Base-by-base conservation (phyloP, 805 yeast genomes). In the Osmozyma mogii region DNA sequence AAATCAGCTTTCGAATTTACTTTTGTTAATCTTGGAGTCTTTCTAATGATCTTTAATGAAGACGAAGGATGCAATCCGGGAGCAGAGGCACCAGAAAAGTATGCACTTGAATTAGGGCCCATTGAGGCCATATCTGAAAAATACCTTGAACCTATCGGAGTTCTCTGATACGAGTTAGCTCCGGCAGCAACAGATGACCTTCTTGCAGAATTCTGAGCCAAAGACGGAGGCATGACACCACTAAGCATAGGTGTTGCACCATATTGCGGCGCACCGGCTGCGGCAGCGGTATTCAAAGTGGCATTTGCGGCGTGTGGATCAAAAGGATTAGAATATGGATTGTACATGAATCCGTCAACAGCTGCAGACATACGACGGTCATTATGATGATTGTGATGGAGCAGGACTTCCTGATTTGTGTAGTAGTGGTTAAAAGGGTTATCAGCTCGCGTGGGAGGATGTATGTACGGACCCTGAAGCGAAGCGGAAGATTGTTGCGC, bases 1-100 rank as follows among this genome's bases (percentile, higher is more conserved):
- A 82, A 54, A 31, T 81, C 85, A n/a, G 56, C 36, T 29, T 53
- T 58, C 27, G 56, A 50, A 20, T 49, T 49, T 11, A 78, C 52
- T 32, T 54, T 61, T 13, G 51, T 46, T 38, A 72, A 67, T 28
- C 52, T 58, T 6, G 25, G 25, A 5, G 25, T 5, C 25, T 6
- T n/a, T n/a, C n/a, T n/a, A n/a, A n/a, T n/a, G n/a, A n/a, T n/a
- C n/a, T n/a, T n/a, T n/a, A n/a, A n/a, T n/a, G n/a, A n/a, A n/a
- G n/a, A n/a, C n/a, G n/a, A n/a, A n/a, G n/a, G n/a, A n/a, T n/a
- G n/a, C n/a, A n/a, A n/a, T n/a, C n/a, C n/a, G n/a, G n/a, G n/a
- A n/a, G 20, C 20, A 17, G 7, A 9, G 9, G 20, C 20, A 7
- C 9, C 20, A 17, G 9, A 17, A 7, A 9, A 7, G 20, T 7